phyloP scores from a whole-genome alignment of 108 stramenopile species.

The Skeletonema grethae region DNA sequence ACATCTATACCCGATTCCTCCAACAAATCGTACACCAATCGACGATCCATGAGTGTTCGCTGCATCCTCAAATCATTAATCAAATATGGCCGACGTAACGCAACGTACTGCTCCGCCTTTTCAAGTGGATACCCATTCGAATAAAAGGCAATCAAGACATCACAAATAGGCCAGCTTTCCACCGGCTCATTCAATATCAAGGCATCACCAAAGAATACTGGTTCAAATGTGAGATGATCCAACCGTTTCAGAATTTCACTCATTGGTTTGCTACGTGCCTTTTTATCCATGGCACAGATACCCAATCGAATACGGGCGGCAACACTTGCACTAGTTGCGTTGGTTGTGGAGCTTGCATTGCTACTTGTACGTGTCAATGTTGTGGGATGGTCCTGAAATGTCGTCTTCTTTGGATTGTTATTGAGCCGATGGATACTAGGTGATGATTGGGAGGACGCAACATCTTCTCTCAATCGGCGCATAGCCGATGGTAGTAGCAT shows the following conservation, averaged over 20 bases:
- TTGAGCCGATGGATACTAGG: not conserved
- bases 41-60: conserved; percentile 84
- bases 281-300: conserved; percentile 98
- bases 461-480: not conserved
- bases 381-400: conserved; percentile 23
- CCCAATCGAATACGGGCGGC: conserved; percentile 83
- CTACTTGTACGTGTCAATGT: conserved; percentile 22
- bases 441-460: not conserved
- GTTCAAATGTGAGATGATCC: conserved; percentile 71
- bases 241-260: conserved; percentile 92
- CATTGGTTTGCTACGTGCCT: conserved; percentile 96
- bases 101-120: conserved; percentile 93
- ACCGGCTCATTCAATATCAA: conserved; percentile 86
- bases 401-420: conserved; percentile 16
- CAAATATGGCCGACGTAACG: conserved; percentile 85
- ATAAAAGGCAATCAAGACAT: conserved; percentile 97
- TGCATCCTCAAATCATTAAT: conserved; percentile 95
- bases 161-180: conserved; percentile 93
- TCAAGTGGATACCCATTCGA: conserved; percentile 83
- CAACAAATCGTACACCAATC: conserved; percentile 92
- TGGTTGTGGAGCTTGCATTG: conserved; percentile 28
- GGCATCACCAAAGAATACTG: conserved; percentile 94
- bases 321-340: conserved; percentile 2
- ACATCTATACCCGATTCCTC: conserved; percentile 91
- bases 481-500: conserved; percentile 12